These are phyloP conservation scores for Athelia psychrophila DNA, from an alignment of 1,284 basidiomycete genomes.

Conservation along the genomic window DNA sequence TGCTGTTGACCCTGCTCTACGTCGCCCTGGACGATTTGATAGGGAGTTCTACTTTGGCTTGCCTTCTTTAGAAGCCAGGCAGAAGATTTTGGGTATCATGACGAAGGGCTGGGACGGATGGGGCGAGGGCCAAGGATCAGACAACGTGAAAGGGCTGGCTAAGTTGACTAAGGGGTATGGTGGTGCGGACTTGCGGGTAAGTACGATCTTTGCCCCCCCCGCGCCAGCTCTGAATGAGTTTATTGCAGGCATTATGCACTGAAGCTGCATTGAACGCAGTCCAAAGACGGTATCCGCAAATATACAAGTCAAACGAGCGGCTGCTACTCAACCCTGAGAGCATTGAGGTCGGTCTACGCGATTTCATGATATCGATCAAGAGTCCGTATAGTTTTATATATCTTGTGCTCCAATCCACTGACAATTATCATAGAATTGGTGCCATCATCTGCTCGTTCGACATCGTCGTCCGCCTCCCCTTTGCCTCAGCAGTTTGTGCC, in stretches of 20 bases:
- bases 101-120: constrained; percentile 91
- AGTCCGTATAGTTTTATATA: constrained; percentile 50
- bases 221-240: constrained; percentile 2
- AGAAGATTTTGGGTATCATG: constrained; percentile 91
- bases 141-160: constrained; percentile 71
- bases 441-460: constrained; percentile 91
- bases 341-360: constrained; percentile 84
- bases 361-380: constrained; percentile 98
- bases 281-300: constrained; percentile 95
- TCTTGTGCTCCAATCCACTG: constrained; percentile 3
- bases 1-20: constrained; percentile 93
- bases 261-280: constrained; percentile 97
- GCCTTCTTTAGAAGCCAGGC: constrained; percentile 81
- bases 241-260: constrained; percentile 82
- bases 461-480: constrained; percentile 81
- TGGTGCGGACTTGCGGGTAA: constrained; percentile 91
- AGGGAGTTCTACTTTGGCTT: constrained; percentile 98
- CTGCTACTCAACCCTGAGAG: constrained; percentile 84
- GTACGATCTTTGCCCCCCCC: constrained; percentile 24
- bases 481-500: constrained; percentile 88
- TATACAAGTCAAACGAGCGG: constrained; percentile 91
- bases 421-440: constrained; percentile 65
- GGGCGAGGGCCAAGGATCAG: constrained; percentile 55
- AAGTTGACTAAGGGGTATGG: constrained; percentile 97
- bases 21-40: constrained; percentile 95